Evolutionary conservation across 1,284 basidiomycete species (phyloP).

Genomic region (Apiotrichum gamsii): DNA sequence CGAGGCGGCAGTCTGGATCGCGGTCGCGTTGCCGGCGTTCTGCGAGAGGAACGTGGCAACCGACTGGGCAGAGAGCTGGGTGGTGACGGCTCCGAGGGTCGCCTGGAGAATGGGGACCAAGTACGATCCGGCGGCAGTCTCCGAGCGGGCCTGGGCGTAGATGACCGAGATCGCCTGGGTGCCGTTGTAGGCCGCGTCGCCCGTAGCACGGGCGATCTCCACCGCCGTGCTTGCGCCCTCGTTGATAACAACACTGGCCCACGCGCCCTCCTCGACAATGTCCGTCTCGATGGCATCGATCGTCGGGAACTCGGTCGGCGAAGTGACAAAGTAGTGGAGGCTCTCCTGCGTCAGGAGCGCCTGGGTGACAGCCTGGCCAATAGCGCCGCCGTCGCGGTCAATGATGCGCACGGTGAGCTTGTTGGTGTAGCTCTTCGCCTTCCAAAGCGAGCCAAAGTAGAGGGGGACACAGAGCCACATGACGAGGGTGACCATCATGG

Average conservation of each 20-base stretch:
- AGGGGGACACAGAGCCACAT: constrained; percentile 42
- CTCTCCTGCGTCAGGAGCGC: constrained; percentile 19
- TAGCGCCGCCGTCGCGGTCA: constrained; percentile 49
- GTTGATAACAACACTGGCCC: constrained; percentile 42
- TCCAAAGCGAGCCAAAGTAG: constrained; percentile 51
- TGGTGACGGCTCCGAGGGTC: constrained; percentile 27
- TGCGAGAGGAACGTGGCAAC: constrained; percentile 28
- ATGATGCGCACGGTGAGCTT: constrained; percentile 50
- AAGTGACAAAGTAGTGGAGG: constrained; percentile 35
- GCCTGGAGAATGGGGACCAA: constrained; percentile 35
- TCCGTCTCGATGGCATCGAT: constrained; percentile 24
- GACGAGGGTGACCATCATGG: constrained; percentile 32
- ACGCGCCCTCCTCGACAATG: constrained; percentile 41
- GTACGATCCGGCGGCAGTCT: constrained; percentile 43
- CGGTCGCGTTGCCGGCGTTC: constrained; percentile 47
- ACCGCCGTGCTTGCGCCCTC: constrained; percentile 29
- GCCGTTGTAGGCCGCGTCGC: constrained; percentile 32
- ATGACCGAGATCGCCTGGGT: constrained; percentile 31
- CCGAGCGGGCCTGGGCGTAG: constrained; percentile 46
- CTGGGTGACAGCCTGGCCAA: constrained; percentile 44
- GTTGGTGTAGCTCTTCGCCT: constrained; percentile 41
- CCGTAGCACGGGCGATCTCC: constrained; percentile 27
- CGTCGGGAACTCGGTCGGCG: constrained; percentile 29
- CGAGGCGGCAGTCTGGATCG: constrained; percentile 50
- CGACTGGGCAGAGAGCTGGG: constrained; percentile 24